Conservation (phyloP, 1,284 basidiomycete species). For the Takashimella koratensis region DNA sequence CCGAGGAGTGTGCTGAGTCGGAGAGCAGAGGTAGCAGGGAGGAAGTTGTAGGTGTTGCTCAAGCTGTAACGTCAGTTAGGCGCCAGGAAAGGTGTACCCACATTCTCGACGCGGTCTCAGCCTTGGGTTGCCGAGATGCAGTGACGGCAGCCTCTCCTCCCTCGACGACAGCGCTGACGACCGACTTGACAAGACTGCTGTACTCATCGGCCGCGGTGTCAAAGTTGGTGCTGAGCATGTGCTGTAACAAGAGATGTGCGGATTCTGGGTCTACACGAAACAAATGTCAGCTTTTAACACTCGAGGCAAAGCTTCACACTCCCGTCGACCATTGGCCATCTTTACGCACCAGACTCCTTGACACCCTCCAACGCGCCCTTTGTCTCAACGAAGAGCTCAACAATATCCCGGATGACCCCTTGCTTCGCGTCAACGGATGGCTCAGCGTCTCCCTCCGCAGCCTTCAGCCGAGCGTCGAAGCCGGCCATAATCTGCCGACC, state of each 20-base stretch:
- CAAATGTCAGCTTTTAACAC: not conserved
- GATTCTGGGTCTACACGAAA: constrained; percentile 38
- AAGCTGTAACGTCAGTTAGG: constrained; percentile 54
- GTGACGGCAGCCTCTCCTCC: constrained; percentile 35
- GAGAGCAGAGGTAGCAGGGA: constrained; percentile 65
- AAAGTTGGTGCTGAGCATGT: constrained; percentile 38
- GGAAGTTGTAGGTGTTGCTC: constrained; percentile 81
- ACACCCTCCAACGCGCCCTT: constrained; percentile 42
- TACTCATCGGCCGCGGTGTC: constrained; percentile 29
- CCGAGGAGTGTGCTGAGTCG: constrained; percentile 64
- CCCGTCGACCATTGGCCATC: no score
- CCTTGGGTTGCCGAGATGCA: constrained; percentile 27
- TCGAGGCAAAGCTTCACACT: no score
- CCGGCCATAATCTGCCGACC: constrained; percentile 66
- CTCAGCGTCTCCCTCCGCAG: constrained; percentile 57
- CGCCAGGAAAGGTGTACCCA: constrained; percentile 25
- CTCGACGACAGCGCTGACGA: constrained; percentile 37
- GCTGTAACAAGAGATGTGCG: constrained; percentile 40
- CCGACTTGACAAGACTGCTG: constrained; percentile 26
- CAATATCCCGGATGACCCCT: constrained; percentile 35
- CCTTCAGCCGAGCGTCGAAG: constrained; percentile 57
- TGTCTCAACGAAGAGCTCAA: constrained; percentile 34
- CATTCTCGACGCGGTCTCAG: constrained; percentile 44
- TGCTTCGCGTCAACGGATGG: constrained; percentile 55
- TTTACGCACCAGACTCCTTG: constrained; percentile 41